Percentiles rank a stretch among this genome's conserved stretches.
phyloP scores from a whole-genome alignment of 495 filamentous ascomycete genomes.

The Neurospora intermedia region DNA sequence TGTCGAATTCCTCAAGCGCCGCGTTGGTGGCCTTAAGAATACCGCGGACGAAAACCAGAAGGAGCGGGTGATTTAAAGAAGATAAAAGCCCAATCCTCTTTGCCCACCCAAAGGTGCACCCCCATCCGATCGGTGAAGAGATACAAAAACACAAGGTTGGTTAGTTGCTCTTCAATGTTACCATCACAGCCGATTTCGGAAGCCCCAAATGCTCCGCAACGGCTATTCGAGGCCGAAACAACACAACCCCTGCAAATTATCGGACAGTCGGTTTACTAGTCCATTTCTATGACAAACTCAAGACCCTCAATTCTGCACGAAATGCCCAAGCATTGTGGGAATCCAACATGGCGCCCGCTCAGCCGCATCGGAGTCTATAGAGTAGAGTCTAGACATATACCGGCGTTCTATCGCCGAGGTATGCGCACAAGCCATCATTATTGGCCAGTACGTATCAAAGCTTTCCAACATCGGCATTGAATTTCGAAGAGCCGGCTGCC shows the following conservation, averaged over 20 bases:
- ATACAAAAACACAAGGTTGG: background rate
- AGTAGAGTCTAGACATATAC: background rate
- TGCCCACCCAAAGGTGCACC: background rate
- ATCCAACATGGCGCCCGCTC: background rate
- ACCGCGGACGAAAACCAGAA: conserved; percentile 55
- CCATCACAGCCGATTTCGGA: background rate
- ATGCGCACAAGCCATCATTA: background rate
- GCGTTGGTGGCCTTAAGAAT: conserved; percentile 5
- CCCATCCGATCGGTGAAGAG: background rate
- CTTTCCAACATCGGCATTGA: background rate
- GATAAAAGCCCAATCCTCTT: background rate
- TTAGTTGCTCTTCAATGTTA: background rate
- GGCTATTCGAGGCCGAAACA: background rate
- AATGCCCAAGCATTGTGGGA: background rate
- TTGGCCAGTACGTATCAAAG: background rate
- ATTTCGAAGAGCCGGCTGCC: background rate
- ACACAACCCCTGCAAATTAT: background rate
- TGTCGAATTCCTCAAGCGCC: conserved; percentile 49
- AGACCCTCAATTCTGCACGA: background rate
- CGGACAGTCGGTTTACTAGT: background rate
- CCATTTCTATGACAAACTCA: background rate
- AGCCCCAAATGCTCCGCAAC: background rate
- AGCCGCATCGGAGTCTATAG: background rate
- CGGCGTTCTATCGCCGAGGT: background rate
- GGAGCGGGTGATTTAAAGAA: conserved; percentile 43